These are phyloP conservation scores for Suhomyces sp. DNA, from an alignment of 805 yeast genomes.

Conservation along the genomic window DNA sequence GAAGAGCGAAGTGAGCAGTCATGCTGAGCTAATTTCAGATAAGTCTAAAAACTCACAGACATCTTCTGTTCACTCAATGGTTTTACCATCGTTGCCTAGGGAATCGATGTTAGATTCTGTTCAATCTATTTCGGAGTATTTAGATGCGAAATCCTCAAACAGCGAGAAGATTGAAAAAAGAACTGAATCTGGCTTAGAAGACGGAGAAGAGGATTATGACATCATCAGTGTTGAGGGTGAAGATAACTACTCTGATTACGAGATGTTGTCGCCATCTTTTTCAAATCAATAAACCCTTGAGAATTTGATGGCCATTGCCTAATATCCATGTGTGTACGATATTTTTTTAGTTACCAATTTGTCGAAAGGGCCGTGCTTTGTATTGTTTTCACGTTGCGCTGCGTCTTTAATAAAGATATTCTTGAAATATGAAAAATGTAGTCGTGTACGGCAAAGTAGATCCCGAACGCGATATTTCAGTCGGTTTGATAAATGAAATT, in stretches of 20 bases:
- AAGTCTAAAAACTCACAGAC: not conserved
- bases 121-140: conserved; percentile 15
- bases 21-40: not conserved
- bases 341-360: not conserved
- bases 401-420: not conserved
- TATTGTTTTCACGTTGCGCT: not conserved
- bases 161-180: conserved; percentile 3
- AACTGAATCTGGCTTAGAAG: not conserved
- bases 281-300: not conserved
- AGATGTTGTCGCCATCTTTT: conserved; percentile 23
- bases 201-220: conserved; percentile 29
- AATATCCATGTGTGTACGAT: not conserved
- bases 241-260: conserved; percentile 32
- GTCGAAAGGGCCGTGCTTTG: not conserved
- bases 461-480: not conserved
- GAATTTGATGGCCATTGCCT: not conserved
- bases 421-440: not conserved
- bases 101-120: conserved; percentile 18
- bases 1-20: not conserved
- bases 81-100: conserved; percentile 30
- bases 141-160: conserved; percentile 19
- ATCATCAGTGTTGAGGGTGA: conserved; percentile 32
- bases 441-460: conserved; percentile 5
- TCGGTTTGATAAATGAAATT: not conserved
- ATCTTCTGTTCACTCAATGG: conserved; percentile 25